phyloP scores from a whole-genome alignment of 306 rosid species.

The Castanospermum australe region DNA sequence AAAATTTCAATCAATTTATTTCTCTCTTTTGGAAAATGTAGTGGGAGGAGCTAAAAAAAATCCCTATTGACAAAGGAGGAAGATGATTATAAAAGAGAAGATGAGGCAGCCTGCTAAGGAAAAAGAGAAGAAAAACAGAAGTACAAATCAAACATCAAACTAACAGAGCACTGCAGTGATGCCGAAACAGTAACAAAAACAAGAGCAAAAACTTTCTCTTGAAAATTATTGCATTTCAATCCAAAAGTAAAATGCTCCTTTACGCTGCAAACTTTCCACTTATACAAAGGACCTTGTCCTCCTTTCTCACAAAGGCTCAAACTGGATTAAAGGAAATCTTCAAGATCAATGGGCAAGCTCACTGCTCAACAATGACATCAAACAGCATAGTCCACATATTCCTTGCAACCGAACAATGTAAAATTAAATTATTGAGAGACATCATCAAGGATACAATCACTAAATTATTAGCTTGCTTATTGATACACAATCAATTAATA shows the following conservation, averaged over 20 bases:
- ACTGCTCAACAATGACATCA: background rate
- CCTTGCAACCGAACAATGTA: background rate
- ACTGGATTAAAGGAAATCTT: background rate
- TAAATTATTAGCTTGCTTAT: background rate
- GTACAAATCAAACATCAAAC: conserved; percentile 7
- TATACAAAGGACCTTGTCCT: background rate
- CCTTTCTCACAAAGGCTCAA: background rate
- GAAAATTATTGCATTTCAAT: background rate
- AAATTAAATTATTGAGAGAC: background rate
- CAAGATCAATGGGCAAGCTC: background rate
- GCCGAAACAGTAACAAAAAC: background rate
- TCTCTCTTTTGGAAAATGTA: background rate
- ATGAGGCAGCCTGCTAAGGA: conserved; percentile 12
- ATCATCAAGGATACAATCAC: background rate
- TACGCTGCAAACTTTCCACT: background rate
- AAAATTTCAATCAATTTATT: conserved; percentile 2
- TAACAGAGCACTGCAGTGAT: background rate
- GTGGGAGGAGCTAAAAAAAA: background rate
- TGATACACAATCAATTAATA: background rate
- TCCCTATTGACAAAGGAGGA: background rate
- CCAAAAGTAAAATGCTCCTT: background rate
- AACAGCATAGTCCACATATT: background rate
- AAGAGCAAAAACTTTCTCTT: background rate
- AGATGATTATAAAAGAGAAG: background rate
- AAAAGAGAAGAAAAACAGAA: background rate